A percentile compares a stretch with the other conserved stretches of the same genome.
Conservation (phyloP, 768 basidiomycete genomes). For the Cystofilobasidium macerans region DNA sequence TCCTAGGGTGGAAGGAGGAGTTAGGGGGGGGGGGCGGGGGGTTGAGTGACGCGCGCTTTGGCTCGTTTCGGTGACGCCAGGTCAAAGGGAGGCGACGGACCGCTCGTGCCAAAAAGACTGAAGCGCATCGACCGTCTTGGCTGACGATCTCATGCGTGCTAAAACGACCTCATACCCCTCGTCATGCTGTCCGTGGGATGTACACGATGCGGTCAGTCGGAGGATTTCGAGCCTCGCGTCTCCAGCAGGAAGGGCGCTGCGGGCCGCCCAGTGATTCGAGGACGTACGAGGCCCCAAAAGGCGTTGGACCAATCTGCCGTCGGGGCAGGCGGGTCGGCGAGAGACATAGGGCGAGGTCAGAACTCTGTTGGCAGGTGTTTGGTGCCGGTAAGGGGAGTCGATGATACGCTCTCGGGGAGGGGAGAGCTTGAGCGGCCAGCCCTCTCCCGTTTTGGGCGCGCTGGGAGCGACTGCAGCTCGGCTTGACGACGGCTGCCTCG, state of each 20-base stretch:
- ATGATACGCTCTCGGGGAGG: too few species aligned
- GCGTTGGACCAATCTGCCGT: constrained; percentile 82
- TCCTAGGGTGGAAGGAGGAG: constrained; percentile 43
- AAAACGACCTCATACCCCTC: constrained; percentile 83
- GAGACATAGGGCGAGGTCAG: background rate
- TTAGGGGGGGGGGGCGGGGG: background rate
- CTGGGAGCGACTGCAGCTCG: too few species aligned
- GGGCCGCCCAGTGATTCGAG: too few species aligned
- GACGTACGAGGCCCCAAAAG: constrained; percentile 61
- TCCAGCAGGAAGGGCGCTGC: background rate
- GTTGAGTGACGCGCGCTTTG: background rate
- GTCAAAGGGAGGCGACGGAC: constrained; percentile 44
- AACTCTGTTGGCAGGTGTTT: background rate
- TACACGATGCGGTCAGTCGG: background rate
- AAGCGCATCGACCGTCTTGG: constrained; percentile 78
- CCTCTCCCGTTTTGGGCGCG: too few species aligned
- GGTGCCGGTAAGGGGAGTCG: too few species aligned
- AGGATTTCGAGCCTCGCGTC: background rate
- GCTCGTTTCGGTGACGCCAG: background rate
- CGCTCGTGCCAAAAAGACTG: constrained; percentile 85
- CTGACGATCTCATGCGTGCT: constrained; percentile 70
- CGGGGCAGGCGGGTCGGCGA: background rate
- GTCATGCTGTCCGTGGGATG: constrained; percentile 41
- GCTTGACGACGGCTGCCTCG: too few species aligned
- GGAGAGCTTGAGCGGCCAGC: too few species aligned